phyloP scores from a whole-genome alignment of 2,329 filamentous ascomycete genomes.

The Exophiala viscosa region DNA sequence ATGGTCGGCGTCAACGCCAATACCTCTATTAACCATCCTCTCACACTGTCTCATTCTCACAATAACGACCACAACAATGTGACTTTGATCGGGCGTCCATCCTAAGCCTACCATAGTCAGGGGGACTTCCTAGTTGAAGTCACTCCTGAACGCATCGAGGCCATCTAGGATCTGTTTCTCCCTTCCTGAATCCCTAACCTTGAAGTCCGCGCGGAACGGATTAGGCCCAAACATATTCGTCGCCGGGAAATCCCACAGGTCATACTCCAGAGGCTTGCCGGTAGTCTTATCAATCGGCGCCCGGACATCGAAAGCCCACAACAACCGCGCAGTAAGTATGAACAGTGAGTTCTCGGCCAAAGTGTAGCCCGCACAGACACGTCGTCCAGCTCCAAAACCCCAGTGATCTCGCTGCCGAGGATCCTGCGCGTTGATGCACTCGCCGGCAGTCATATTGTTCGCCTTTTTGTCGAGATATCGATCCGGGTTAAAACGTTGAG shows the following conservation, averaged over 20 bases:
- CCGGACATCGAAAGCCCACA: slow-evolving; percentile 14
- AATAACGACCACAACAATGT: too few species aligned
- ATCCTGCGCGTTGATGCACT: slow-evolving; percentile 2
- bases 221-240: slow-evolving; percentile 11
- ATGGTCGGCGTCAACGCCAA: too few species aligned
- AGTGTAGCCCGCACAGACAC: slow-evolving; percentile 45
- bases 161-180: neutral
- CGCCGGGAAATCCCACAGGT: slow-evolving; percentile 5
- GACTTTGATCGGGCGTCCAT: too few species aligned
- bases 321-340: slow-evolving; percentile 42
- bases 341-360: slow-evolving; percentile 50
- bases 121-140: too few species aligned
- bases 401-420: slow-evolving; percentile 6
- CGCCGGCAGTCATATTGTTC: slow-evolving; percentile 29
- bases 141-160: too few species aligned
- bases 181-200: slow-evolving; percentile 6
- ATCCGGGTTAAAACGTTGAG: slow-evolving; percentile 34
- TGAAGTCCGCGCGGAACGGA: slow-evolving; percentile 10
- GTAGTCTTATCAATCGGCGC: slow-evolving; percentile 8
- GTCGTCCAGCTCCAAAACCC: slow-evolving; percentile 40
- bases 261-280: neutral
- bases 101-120: too few species aligned
- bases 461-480: slow-evolving; percentile 25
- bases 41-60: too few species aligned
- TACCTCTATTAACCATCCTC: too few species aligned